Conservation (phyloP, 768 basidiomycete species). For the Calocera viscosa region DNA sequence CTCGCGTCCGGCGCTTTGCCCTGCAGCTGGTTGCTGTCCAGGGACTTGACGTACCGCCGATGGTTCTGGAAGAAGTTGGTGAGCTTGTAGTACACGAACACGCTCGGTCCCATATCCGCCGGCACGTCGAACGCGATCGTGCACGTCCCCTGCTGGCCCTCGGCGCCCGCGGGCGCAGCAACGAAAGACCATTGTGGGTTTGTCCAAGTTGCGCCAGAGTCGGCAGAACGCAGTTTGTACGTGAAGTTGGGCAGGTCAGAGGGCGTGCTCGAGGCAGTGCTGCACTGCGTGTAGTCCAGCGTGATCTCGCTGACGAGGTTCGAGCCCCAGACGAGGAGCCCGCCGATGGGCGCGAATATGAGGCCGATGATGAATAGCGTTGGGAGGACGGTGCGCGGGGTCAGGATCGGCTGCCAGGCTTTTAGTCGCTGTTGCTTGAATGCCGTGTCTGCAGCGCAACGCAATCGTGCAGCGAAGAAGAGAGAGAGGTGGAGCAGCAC, state of each 20-base stretch:
- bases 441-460: conserved; percentile 85
- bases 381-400: conserved; percentile 93
- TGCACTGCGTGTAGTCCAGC: conserved; percentile 90
- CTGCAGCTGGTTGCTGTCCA: conserved; percentile 71
- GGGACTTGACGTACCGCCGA: conserved; percentile 88
- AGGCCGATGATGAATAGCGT: conserved; percentile 91
- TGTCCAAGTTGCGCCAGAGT: conserved; percentile 31
- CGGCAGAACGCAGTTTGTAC: conserved; percentile 54
- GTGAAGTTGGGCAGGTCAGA: conserved; percentile 49
- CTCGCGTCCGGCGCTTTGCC: conserved; percentile 45
- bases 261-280: conserved; percentile 45
- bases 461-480: neutral
- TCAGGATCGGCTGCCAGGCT: conserved; percentile 99
- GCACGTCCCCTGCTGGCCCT: conserved; percentile 42
- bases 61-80: conserved; percentile 98
- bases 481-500: too few relatives aligned
- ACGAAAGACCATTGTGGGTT: conserved; percentile 69
- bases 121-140: conserved; percentile 73
- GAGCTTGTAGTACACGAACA: conserved; percentile 92
- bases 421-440: conserved; percentile 99
- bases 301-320: conserved; percentile 74
- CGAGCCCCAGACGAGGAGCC: conserved; percentile 84
- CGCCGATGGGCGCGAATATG: conserved; percentile 92
- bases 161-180: conserved; percentile 32
- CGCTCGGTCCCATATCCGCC: conserved; percentile 53